Percentiles rank a stretch among this genome's conserved stretches.
phyloP scores from a whole-genome alignment of 2,329 filamentous ascomycete genomes.

The Raffaelea arxii region DNA sequence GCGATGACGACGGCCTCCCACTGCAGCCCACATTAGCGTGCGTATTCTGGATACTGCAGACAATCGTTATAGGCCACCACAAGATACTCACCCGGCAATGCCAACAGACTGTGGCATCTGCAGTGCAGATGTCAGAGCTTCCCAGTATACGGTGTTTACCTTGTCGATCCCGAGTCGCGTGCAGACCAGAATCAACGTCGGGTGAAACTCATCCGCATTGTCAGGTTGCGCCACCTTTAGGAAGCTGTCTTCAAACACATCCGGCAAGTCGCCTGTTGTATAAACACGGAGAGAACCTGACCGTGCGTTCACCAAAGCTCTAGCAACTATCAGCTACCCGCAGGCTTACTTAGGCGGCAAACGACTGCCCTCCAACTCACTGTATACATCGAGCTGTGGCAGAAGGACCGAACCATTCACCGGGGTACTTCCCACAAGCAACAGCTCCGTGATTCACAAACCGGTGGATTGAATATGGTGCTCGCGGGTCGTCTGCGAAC shows the following conservation, averaged over 20 bases:
- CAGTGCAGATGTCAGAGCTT: constrained; percentile 75
- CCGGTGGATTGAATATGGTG: constrained; percentile 88
- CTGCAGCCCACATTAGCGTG: constrained; percentile 35
- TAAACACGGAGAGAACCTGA: constrained; percentile 67
- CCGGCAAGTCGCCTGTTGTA: constrained; percentile 77
- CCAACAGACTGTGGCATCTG: constrained; percentile 90
- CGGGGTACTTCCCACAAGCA: constrained; percentile 86
- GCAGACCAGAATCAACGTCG: constrained; percentile 81
- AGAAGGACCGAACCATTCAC: constrained; percentile 98
- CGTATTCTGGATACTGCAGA: too few relatives aligned
- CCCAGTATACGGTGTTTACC: constrained; percentile 90
- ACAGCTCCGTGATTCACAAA: constrained; percentile 83
- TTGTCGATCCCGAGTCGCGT: constrained; percentile 88
- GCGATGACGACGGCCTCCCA: constrained; percentile 81
- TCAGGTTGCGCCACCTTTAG: constrained; percentile 64
- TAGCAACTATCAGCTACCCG: constrained; percentile 23
- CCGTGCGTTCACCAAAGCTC: constrained; percentile 63
- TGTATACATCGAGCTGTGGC: constrained; percentile 90
- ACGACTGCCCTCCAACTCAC: constrained; percentile 40
- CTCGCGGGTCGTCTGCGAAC: constrained; percentile 78
- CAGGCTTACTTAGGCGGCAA: not conserved
- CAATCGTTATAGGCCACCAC: too few relatives aligned
- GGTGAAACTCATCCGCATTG: constrained; percentile 56
- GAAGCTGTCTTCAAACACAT: constrained; percentile 88
- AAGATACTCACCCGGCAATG: constrained; percentile 76